A percentile compares a stretch with the other conserved stretches of the same genome.
phyloP scores from a whole-genome alignment of 2,329 filamentous ascomycete genomes.

The Tolypocladium amazonense region DNA sequence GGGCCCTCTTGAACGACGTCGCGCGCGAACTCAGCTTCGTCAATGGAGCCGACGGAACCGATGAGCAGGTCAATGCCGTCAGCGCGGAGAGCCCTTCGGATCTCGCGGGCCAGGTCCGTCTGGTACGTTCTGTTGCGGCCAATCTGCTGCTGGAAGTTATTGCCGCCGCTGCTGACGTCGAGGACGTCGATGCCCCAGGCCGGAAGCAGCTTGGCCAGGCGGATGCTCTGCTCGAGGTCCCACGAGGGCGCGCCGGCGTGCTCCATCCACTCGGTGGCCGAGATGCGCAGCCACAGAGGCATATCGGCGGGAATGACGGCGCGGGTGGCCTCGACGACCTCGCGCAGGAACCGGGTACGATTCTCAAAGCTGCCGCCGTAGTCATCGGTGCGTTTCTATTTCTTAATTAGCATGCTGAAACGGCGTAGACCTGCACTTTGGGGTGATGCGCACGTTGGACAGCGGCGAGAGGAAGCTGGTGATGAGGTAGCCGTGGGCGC shows the following conservation, averaged over 20 bases:
- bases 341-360: constrained; percentile 48
- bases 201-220: constrained; percentile 59
- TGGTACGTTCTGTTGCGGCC: constrained; percentile 59
- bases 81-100: constrained; percentile 53
- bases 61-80: constrained; percentile 48
- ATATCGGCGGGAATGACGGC: constrained; percentile 39
- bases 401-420: not conserved
- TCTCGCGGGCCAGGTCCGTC: constrained; percentile 56
- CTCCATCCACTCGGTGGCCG: constrained; percentile 55
- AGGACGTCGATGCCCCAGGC: constrained; percentile 69
- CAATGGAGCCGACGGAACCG: constrained; percentile 66
- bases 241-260: constrained; percentile 39
- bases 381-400: constrained; percentile 44
- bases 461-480: constrained; percentile 53
- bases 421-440: too few relatives aligned
- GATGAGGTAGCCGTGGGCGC: constrained; percentile 56
- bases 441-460: constrained; percentile 33
- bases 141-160: constrained; percentile 51
- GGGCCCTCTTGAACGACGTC: constrained; percentile 37
- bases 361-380: constrained; percentile 59
- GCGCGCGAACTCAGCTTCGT: constrained; percentile 56
- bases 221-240: constrained; percentile 52
- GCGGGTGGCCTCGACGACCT: constrained; percentile 41
- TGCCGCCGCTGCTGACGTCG: constrained; percentile 71
- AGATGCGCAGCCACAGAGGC: constrained; percentile 49